A percentile compares a stretch with the other conserved stretches of the same genome.
phyloP scores from a whole-genome alignment of 148 eudicot genomes.

The Rhododendron mucronatum region DNA sequence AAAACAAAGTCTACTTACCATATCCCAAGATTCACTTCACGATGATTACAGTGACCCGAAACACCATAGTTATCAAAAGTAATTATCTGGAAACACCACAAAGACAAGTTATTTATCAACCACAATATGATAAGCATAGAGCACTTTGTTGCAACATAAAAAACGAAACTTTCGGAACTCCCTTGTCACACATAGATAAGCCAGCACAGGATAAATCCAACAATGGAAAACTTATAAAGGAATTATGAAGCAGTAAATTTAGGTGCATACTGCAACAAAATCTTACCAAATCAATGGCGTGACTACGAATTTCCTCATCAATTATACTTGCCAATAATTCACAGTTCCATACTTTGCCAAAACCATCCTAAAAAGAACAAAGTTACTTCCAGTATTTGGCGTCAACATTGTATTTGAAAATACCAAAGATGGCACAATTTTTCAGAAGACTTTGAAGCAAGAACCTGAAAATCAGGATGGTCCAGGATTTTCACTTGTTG shows the following conservation, averaged over 20 bases:
- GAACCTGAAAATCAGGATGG: not conserved
- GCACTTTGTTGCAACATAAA: not conserved
- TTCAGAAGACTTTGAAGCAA: not conserved
- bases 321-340: constrained; percentile 48
- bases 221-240: not conserved
- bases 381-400: not conserved
- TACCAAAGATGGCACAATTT: not conserved
- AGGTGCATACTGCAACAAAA: constrained; percentile 1
- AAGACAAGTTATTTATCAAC: not conserved
- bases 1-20: constrained; percentile 30
- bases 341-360: constrained; percentile 67
- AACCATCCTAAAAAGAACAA: constrained; percentile 55
- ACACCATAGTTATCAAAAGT: constrained; percentile 86
- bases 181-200: not conserved
- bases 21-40: constrained; percentile 68
- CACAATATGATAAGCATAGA: not conserved
- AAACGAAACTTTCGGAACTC: not conserved
- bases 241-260: not conserved
- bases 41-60: constrained; percentile 93
- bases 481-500: not conserved
- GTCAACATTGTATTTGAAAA: not conserved
- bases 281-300: constrained; percentile 60
- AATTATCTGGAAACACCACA: constrained; percentile 41
- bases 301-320: constrained; percentile 44
- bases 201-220: not conserved